Evolutionary conservation across 2,329 filamentous ascomycete species (phyloP), one percentile per base, ranked within the genome.

Genomic region (Alternaria hordeiaustralica): DNA sequence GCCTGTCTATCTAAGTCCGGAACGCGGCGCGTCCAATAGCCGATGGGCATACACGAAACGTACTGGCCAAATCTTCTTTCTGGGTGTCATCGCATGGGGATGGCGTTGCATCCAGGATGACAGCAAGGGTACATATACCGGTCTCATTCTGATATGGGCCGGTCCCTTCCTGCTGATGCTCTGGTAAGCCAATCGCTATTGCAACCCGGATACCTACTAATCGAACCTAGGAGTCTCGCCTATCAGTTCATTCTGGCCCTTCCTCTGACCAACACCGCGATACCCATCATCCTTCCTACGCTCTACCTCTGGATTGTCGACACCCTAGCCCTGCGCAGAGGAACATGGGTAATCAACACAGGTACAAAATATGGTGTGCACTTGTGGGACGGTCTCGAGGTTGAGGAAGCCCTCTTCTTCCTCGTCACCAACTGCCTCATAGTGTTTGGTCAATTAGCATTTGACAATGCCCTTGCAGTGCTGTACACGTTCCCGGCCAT

Each of bases 371-470:
- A 91, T 11, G 88, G 86, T 0, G 72, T 87, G 43, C 84, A 88
- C 51, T 67, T 93, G 0, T 92, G 89, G 85, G 85, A 87, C 2
- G 85, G 85, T 7, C 78, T 93, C 28, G 91, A 93, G 55, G 83
- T 93, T 20, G 91, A 94, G 79, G 91, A 94, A 75, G 90, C 90
- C 0, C 69, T 90, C 8, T 93, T 93, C 82, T 94, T 94, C 77
- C 81, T 93, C 5, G 79, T 87, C 5, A 92, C 90, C 2, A 93
- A 93, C 74, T 82, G 82, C 0, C 79, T 94, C 20, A 88, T 94
- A 59, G 89, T 92, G 0, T 89, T 90, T 73, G 91, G 91, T 2
- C 81, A 91, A 23, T 81, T 89, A 1, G 88, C 90, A 0, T 90
- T 92, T 67, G 91, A 93, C 76, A 88, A 92, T 71, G 88, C 88